Evolutionary conservation across 768 basidiomycete species (phyloP), one percentile per base, ranked within the genome.

Genomic region (Rhizopogon sp.): DNA sequence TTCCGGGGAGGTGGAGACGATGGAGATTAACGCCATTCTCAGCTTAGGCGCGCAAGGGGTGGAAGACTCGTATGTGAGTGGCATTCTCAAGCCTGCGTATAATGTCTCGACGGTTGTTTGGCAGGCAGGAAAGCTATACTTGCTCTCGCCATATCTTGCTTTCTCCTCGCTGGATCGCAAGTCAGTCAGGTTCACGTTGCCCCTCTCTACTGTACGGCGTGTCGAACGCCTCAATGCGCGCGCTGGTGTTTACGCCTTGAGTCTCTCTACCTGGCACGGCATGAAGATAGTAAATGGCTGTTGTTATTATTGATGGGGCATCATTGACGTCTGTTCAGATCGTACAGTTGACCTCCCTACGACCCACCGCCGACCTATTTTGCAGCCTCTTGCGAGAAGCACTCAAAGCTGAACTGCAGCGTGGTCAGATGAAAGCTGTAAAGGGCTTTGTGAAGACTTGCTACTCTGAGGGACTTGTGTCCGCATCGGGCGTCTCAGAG

Each of bases 221-320:
- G 97, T 99, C 20, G 97, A 99, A 72, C 77, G 93, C 46, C 79
- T 98, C 51, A 97, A 96, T 68, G 88, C 93, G 10, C 83, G 93
- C 13, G 90, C 93, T 29, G 97, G 97, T 5, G 88, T 97, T 39
- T 98, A 98, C 67, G 95, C 96, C n/a, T 80, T 99, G 31, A 94
- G 93, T 63, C 74, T 98, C 17, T 81, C 85, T n/a, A 83, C 90
- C 50, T 98, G 94, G 91, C 93, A 98, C 68, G 87, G 91, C 37
- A 82, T 90, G 76, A 89, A 96, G 75, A 89, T 98, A 61, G 95
- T 96, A 63, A 53, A 69, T 59, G 55, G 7, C 17, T 41, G 4
- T 28, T 11, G 17, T n/a, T 5, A 39, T 51, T 25, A 16, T 47
- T 20, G 2, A 33, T 20, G 39, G 33, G 5, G 20, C 20, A 10